Evolutionary conservation across 2,329 filamentous ascomycete genomes (phyloP).

Genomic region (Rugonectria rugulosa): DNA sequence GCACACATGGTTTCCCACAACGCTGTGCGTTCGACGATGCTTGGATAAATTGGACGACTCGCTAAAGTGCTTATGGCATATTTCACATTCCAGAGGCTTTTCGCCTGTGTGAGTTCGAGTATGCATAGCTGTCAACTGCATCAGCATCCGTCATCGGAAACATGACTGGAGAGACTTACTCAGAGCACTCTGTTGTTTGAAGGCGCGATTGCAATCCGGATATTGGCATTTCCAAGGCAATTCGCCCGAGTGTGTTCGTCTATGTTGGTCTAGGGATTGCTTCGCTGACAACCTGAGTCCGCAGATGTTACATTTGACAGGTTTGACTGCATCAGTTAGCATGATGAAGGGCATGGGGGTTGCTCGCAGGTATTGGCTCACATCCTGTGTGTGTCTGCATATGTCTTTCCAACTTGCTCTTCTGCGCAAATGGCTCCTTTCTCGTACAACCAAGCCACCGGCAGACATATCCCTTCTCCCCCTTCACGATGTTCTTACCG

Average conservation of each 20-base stretch:
- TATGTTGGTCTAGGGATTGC: slow-evolving; percentile 72
- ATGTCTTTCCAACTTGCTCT: slow-evolving; percentile 70
- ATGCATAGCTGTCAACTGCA: slow-evolving; percentile 64
- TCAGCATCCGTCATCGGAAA: slow-evolving; percentile 26
- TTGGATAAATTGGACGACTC: slow-evolving; percentile 74
- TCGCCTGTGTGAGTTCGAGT: slow-evolving; percentile 70
- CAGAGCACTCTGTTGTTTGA: slow-evolving; percentile 72
- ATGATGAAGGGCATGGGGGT: slow-evolving; percentile 6
- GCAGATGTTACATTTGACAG: slow-evolving; percentile 64
- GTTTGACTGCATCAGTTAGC: slow-evolving; percentile 58
- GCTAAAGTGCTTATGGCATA: slow-evolving; percentile 66
- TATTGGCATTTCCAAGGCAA: slow-evolving; percentile 67
- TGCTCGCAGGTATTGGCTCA: slow-evolving; percentile 49
- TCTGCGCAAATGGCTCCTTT: slow-evolving; percentile 61
- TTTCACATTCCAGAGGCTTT: slow-evolving; percentile 66
- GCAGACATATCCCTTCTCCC: slow-evolving; percentile 58
- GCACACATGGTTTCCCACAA: slow-evolving; percentile 60
- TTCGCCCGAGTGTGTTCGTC: slow-evolving; percentile 70
- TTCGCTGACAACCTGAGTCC: slow-evolving; percentile 68
- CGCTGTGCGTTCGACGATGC: slow-evolving; percentile 67
- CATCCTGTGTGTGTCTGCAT: slow-evolving; percentile 71
- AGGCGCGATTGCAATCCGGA: slow-evolving; percentile 61
- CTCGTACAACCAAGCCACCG: slow-evolving; percentile 65
- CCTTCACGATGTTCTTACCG: slow-evolving; percentile 54
- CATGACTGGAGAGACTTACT: slow-evolving; percentile 55